These are phyloP conservation scores for Pterulicium gracile DNA, from an alignment of 1,284 basidiomycete species.

Conservation along the genomic window DNA sequence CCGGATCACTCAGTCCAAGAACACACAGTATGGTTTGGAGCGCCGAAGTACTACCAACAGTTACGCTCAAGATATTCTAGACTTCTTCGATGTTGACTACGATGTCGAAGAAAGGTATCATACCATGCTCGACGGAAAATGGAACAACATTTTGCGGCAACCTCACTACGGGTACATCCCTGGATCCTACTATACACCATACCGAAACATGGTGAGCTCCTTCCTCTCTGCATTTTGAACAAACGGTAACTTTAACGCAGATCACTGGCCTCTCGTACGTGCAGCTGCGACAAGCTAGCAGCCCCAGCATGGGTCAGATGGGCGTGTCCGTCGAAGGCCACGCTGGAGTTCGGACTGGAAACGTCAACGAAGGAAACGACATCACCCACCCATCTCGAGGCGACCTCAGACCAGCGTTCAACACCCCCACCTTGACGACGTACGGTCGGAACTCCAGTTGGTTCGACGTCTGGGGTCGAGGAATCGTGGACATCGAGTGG, in stretches of 20 bases:
- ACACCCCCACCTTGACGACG: slow-evolving; percentile 1
- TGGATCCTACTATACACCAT: slow-evolving; percentile 1
- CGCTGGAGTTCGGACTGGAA: not conserved
- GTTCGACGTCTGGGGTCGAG: slow-evolving; percentile 6
- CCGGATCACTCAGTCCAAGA: slow-evolving; percentile 4
- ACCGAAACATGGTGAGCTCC: slow-evolving; percentile 3
- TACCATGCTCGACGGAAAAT: slow-evolving; percentile 5
- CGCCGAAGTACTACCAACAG: slow-evolving; percentile 8
- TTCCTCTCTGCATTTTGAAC: not conserved
- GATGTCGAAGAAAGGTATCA: slow-evolving; percentile 7
- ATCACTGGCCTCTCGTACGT: slow-evolving; percentile 7
- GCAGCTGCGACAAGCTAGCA: slow-evolving; percentile 5
- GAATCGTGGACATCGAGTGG: not conserved
- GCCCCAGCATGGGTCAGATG: slow-evolving; percentile 7
- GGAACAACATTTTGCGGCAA: slow-evolving; percentile 7
- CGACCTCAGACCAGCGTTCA: slow-evolving; percentile 1
- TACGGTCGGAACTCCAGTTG: too few species aligned
- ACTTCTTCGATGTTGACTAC: slow-evolving; percentile 7
- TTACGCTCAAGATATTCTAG: slow-evolving; percentile 3
- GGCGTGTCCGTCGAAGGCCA: slow-evolving; percentile 7
- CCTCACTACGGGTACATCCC: slow-evolving; percentile 5
- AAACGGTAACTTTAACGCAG: not conserved
- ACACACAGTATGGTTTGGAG: slow-evolving; percentile 5
- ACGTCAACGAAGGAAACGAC: slow-evolving; percentile 7
- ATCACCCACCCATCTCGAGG: slow-evolving; percentile 4